Evolutionary conservation across 257 asterid species (phyloP), one percentile per base, ranked within the genome.

Genomic region (Linderniella brevidens): DNA sequence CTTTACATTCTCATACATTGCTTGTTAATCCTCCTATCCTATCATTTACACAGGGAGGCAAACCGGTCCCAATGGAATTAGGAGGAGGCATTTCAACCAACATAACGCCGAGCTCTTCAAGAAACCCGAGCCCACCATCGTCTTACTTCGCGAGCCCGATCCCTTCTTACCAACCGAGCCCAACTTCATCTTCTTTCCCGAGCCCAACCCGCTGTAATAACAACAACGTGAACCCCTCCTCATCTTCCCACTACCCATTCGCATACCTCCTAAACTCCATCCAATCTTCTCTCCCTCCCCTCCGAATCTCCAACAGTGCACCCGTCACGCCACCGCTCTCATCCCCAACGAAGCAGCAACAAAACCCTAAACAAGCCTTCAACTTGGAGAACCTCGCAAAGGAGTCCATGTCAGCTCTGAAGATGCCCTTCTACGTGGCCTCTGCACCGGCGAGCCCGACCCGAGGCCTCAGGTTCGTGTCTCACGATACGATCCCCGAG

Each of bases 291-390:
- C 80, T 82, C n/a, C 96, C 99, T 13, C 80, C 92, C 11, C 86
- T 85, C 39, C 80, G 96, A 13, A 82, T 85, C 42, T 86, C 96
- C 17, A 90, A 67, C 75, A 85, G 96, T 25, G 93, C 93, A 15
- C 99, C 99, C 0, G 93, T 86, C 0, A 85, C 99, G 4, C 99
- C 96, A 3, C 96, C 99, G 0, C 73, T 90, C 39, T 80, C 94
- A 13, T 90, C 99, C 5, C 99, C 96, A 11, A 86, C 83, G 8
- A 68, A 86, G 37, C 36, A 25, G 32, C 32, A 25, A 25, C 32
- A 25, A 25, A 59, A 58, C 13, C 85, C 79, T 13, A 72, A 76
- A 53, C 93, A 81, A 58, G 69, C 69, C 17, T 71, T 79, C 58
- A 77, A 67, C 53, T 58, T 79, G 38, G 93, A 85, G 18, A 52